Percentiles rank a stretch among this genome's conserved stretches.
Evolutionary conservation across 1,284 basidiomycete genomes (phyloP).

Genomic region (Bondarzewia mesenterica): DNA sequence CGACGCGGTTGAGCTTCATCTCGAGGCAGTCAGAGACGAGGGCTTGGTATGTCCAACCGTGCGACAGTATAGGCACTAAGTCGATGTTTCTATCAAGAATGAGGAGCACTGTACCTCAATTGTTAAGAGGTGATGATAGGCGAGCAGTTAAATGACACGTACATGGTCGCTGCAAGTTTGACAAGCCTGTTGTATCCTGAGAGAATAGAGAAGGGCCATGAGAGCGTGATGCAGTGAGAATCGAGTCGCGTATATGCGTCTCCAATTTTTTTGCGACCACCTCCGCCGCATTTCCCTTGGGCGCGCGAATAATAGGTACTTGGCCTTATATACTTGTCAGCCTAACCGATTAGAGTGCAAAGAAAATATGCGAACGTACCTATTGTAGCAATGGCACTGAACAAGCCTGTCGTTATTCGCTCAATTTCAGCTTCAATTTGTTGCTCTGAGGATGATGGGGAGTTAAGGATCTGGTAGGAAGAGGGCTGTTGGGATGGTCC

Average conservation of each 20-base stretch:
- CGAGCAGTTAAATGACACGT: conserved; percentile 22
- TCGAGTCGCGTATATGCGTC: conserved; percentile 85
- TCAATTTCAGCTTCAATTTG: conserved; percentile 94
- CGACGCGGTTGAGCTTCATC: conserved; percentile 94
- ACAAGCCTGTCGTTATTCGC: conserved; percentile 84
- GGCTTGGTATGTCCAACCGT: conserved; percentile 99
- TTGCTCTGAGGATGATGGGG: conserved; percentile 84
- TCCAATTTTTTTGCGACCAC: conserved; percentile 97
- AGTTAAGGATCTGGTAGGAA: conserved; percentile 84
- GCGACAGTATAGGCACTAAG: conserved; percentile 89
- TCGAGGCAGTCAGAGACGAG: conserved; percentile 96
- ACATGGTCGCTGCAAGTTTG: conserved; percentile 80
- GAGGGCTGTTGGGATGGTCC: conserved; percentile 27
- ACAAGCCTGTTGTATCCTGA: conserved; percentile 63
- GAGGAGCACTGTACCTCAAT: conserved; percentile 62
- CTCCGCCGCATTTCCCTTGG: conserved; percentile 94
- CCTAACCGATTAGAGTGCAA: not conserved
- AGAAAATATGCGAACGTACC: conserved; percentile 37
- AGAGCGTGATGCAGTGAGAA: conserved; percentile 73
- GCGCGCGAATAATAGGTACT: conserved; percentile 92
- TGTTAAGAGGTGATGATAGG: conserved; percentile 2
- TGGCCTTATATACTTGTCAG: conserved; percentile 49
- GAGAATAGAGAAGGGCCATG: conserved; percentile 54
- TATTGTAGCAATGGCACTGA: conserved; percentile 89
- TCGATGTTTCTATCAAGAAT: conserved; percentile 95